Percentiles rank a stretch among this genome's conserved stretches.
These are phyloP conservation scores for Symmetrospora coprosmae DNA, from an alignment of 768 basidiomycete genomes.

Conservation along the genomic window DNA sequence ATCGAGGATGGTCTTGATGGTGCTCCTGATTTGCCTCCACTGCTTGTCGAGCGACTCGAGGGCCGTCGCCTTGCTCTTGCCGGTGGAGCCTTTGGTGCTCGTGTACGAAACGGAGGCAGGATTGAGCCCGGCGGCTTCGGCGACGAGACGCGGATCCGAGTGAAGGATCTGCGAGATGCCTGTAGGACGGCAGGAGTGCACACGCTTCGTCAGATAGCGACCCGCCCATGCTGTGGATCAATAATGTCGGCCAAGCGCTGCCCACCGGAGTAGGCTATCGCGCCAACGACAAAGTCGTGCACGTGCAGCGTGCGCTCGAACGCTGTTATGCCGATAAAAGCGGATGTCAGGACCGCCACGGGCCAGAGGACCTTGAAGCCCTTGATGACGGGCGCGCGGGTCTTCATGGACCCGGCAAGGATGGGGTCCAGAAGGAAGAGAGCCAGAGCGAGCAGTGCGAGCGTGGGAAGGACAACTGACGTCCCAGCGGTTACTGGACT, in stretches of 20 bases:
- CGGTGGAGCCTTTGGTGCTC: conserved; percentile 3
- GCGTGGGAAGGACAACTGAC: conserved; percentile 18
- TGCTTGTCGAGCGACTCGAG: conserved; percentile 25
- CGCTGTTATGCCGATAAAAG: conserved; percentile 49
- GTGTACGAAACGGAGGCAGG: conserved; percentile 11
- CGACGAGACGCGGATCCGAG: conserved; percentile 24
- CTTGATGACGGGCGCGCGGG: conserved; percentile 43
- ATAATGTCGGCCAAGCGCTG: conserved; percentile 40
- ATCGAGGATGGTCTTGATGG: conserved; percentile 76
- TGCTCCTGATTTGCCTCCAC: conserved; percentile 39
- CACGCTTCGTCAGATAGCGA: not conserved
- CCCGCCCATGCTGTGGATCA: conserved; percentile 37
- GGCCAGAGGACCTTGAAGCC: conserved; percentile 48
- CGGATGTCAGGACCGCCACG: conserved; percentile 48
- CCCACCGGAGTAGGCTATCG: conserved; percentile 54
- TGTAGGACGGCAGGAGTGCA: not conserved
- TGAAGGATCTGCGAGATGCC: conserved; percentile 28
- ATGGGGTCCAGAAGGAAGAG: conserved; percentile 27
- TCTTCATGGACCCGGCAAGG: conserved; percentile 18
- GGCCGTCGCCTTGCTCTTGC: not conserved
- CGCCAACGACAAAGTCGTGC: conserved; percentile 49
- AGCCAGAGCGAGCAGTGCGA: conserved; percentile 23
- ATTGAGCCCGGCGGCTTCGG: not conserved
- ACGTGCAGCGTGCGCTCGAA: conserved; percentile 47
- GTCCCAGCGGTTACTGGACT: conserved; percentile 7